These are phyloP conservation scores for Aspergillus amoenus DNA, from an alignment of 2,329 filamentous ascomycete species.

Conservation along the genomic window DNA sequence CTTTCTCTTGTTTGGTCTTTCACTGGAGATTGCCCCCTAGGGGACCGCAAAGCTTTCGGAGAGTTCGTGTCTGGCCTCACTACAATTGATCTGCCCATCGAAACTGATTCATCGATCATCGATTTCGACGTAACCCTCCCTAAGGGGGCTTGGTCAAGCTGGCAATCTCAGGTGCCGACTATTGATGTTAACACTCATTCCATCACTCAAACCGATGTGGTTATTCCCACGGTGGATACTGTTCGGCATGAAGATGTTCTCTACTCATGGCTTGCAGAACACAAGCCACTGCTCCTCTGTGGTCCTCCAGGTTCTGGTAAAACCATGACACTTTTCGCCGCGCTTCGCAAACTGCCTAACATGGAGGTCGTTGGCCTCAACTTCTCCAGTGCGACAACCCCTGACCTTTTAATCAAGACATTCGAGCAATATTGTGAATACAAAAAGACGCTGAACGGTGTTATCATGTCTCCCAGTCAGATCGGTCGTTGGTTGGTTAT, in stretches of 20 bases:
- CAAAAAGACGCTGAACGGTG: conserved; percentile 95
- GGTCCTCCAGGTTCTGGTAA: conserved; percentile 98
- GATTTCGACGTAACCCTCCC: conserved; percentile 92
- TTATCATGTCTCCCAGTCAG: conserved; percentile 92
- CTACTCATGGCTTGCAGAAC: conserved; percentile 98
- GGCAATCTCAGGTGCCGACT: conserved; percentile 91
- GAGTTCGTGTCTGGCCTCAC: conserved; percentile 79
- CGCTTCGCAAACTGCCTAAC: conserved; percentile 91
- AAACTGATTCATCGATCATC: conserved; percentile 79
- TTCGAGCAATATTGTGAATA: conserved; percentile 99
- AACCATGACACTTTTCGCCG: conserved; percentile 99
- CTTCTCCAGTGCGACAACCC: conserved; percentile 97
- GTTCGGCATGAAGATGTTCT: conserved; percentile 98
- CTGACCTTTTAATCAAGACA: conserved; percentile 96
- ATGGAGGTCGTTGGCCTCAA: conserved; percentile 99
- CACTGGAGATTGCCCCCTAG: conserved; percentile 87
- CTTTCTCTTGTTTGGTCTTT: conserved; percentile 93
- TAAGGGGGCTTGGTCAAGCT: conserved; percentile 82
- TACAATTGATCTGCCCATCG: conserved; percentile 78
- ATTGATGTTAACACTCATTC: conserved; percentile 99
- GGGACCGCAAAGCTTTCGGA: conserved; percentile 84
- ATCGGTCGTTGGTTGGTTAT: conserved; percentile 97
- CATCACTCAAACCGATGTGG: conserved; percentile 94
- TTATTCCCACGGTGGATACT: conserved; percentile 96
- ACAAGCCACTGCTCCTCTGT: conserved; percentile 94